Evolutionary conservation across 306 rosid species (phyloP).

Genomic region (Dryas drummondii): DNA sequence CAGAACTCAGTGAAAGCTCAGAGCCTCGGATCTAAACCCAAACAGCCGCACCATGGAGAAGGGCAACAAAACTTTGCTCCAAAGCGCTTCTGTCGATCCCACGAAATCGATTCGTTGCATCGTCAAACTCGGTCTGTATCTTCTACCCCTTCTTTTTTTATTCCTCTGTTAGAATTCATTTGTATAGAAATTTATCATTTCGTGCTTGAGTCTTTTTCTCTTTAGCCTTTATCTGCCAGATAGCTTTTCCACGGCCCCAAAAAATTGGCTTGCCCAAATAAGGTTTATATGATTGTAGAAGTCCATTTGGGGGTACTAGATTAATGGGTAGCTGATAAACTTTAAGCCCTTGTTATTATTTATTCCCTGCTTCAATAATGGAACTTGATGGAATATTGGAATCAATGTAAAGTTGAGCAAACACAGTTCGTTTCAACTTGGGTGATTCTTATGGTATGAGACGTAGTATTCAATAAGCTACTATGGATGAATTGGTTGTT

Average conservation of each 20-base stretch:
- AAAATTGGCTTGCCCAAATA: background rate
- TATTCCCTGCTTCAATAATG: conserved; percentile 2
- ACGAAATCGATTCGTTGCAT: conserved; percentile 70
- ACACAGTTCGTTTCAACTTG: background rate
- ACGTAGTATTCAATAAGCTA: background rate
- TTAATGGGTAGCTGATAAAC: conserved; percentile 10
- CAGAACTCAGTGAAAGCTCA: conserved; percentile 1
- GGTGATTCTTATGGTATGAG: background rate
- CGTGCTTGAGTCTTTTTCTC: background rate
- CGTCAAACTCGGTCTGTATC: conserved; percentile 67
- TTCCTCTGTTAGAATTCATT: background rate
- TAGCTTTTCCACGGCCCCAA: background rate
- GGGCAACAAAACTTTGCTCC: conserved; percentile 19
- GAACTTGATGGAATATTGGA: background rate
- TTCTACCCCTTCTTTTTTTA: background rate
- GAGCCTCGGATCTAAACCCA: conserved; percentile 8
- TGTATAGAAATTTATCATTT: background rate
- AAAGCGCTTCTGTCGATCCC: conserved; percentile 29
- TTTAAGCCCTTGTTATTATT: background rate
- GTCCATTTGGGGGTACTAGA: background rate
- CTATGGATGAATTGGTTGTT: background rate
- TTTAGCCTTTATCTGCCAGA: background rate
- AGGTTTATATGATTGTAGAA: background rate
- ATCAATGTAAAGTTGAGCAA: background rate
- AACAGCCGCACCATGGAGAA: conserved; percentile 31